Conservation (phyloP, 176 grass and related monocot species). For the Stipa capillata region DNA sequence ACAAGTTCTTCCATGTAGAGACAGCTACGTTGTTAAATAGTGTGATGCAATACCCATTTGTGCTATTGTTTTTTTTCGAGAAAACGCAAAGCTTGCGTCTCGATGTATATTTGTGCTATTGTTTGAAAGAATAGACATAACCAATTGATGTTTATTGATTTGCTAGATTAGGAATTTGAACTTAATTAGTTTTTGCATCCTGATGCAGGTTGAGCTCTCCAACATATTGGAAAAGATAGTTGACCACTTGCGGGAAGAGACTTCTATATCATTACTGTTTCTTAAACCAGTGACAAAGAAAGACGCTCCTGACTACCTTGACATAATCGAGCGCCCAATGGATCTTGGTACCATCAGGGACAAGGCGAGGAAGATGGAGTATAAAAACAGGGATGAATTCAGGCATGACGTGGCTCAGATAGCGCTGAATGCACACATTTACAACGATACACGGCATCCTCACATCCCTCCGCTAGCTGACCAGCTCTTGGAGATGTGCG, state of each 20-base stretch:
- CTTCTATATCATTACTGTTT: slow-evolving; percentile 50
- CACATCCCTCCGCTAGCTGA: slow-evolving; percentile 84
- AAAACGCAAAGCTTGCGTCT: no score
- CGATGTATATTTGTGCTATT: no score
- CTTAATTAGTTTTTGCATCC: neutral
- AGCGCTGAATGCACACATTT: slow-evolving; percentile 54
- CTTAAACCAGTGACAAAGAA: slow-evolving; percentile 88
- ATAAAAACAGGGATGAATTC: slow-evolving; percentile 69
- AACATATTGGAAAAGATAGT: slow-evolving; percentile 86
- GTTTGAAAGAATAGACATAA: neutral
- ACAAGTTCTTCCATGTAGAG: neutral
- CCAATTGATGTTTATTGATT: neutral
- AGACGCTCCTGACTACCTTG: slow-evolving; percentile 79
- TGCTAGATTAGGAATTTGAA: neutral
- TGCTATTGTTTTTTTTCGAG: neutral
- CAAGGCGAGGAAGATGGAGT: slow-evolving; percentile 84
- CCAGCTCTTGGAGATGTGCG: slow-evolving; percentile 47
- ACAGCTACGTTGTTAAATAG: neutral
- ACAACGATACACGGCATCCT: slow-evolving; percentile 59
- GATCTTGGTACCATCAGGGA: slow-evolving; percentile 91
- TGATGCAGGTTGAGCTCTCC: slow-evolving; percentile 72
- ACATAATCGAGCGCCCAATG: slow-evolving; percentile 57
- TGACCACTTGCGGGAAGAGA: slow-evolving; percentile 31
- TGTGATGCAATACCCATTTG: neutral
- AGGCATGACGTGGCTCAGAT: slow-evolving; percentile 79